Evolutionary conservation across 192 early-diverging fungal species (phyloP), one percentile per base, ranked within the genome.

Genomic region (Ambispora gerdemannii): DNA sequence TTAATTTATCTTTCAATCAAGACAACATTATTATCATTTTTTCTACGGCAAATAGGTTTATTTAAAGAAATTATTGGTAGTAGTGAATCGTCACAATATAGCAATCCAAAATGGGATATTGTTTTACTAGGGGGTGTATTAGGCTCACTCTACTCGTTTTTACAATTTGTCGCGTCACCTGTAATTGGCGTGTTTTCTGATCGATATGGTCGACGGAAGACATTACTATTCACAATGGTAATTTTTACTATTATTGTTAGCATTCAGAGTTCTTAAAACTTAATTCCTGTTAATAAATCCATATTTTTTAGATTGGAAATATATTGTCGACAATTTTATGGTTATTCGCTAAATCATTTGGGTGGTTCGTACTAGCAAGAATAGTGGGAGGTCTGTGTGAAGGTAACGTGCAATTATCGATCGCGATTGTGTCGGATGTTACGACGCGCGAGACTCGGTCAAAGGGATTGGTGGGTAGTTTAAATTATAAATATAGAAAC

Each of bases 391-490:
- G 97, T 11, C 80, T 99, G 63, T 95, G 92, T 58, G 97, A 99
- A 74, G 97, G 97, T 50, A 99, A 99, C 72, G 94, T 99, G 17
- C 97, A 99, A 79, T 86, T 99, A 50, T 93, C 91, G 2, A 92
- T 93, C 38, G 95, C 97, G 0, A 94, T 97, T 74, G 95, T 99
- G 47, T 91, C 93, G 19, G 97, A 99, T 72, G 84, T 97, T 53
- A 97, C 97, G 0, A 88, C 90, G 0, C 78, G 82, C 0, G 80
- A 87, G 66, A 88, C 83, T 0, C 73, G 97, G 24, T 95, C 93
- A 2, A 78, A 78, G 22, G 91, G 91, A 32, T 78, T 99, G 84
- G 92, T 91, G 73, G 53, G 72, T 77, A 47, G 56, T 35, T n/a
- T n/a, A n/a, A n/a, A n/a, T n/a, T n/a, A n/a, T n/a, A n/a, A n/a